Evolutionary conservation across 768 basidiomycete genomes (phyloP), one percentile per base, ranked within the genome.

Genomic region (Mrakia frigida): DNA sequence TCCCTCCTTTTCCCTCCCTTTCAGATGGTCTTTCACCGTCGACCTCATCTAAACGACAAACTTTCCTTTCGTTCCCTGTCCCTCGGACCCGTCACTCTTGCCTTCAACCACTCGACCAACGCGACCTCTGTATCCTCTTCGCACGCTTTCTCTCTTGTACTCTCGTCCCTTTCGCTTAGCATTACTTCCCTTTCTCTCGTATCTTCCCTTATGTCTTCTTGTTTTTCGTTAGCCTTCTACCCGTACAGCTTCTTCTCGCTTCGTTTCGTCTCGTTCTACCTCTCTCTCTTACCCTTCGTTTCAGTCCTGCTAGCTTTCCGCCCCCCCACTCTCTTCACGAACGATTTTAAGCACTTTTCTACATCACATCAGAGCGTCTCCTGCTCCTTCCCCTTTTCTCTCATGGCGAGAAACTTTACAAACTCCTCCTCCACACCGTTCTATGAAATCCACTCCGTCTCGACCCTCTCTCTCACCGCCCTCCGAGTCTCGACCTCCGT

Each of bases 381-480:
- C 53, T 25, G 25, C 11, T 28, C 56, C n/a, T 28, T 28, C 50
- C 56, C n/a, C 56, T 56, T 14, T 18, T 52, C 50, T 14, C 23
- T 52, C 50, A 18, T 18, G 9, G 50, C 50, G 5, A 56, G 6
- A 1, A 28, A 2, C 56, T n/a, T 25, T 3, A 13, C n/a, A 65
- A 63, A 74, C 37, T 28, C n/a, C 31, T 39, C 52, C 60, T 67
- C 63, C 16, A 67, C 63, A 41, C 65, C 73, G 43, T 65, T 65
- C 41, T 63, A 43, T 1, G 21, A 60, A 5, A 74, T 63, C 73
- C 73, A 74, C 60, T 67, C 63, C 39, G 63, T 74, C 43, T 65
- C 41, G 16, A 28, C 60, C 59, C 60, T 59, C 61, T 67, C 63
- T 28, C 28, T 23, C 3, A 74, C 73, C 0, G 43, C 14, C 73